A percentile compares a stretch with the other conserved stretches of the same genome.
Conservation (phyloP, 371 early-diverging fungal species). For the Zopfochytrium polystomum region DNA sequence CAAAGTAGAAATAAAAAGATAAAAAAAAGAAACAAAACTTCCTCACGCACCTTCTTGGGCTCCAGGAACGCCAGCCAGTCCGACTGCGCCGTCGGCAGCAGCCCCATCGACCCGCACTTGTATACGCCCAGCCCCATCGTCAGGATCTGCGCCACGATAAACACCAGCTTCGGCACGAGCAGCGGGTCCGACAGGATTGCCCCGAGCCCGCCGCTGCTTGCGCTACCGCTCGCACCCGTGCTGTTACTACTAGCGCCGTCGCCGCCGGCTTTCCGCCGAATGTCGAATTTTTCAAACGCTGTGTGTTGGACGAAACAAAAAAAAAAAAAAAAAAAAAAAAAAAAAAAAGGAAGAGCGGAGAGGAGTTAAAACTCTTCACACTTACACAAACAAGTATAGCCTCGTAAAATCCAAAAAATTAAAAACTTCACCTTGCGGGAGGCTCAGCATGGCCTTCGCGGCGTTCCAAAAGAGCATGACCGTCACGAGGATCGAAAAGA, state of each 20-base stretch:
- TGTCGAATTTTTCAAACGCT: conserved; percentile 27
- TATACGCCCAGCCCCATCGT: conserved; percentile 84
- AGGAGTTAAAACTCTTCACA: neutral
- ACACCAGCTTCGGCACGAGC: conserved; percentile 74
- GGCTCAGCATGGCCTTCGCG: conserved; percentile 69
- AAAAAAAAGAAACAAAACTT: too few relatives aligned
- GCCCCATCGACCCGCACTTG: conserved; percentile 88
- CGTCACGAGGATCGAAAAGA: conserved; percentile 92
- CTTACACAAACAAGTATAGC: neutral
- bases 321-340: conserved; percentile 32
- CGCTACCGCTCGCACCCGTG: conserved; percentile 14
- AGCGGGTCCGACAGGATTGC: conserved; percentile 50
- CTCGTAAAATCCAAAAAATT: conserved; percentile 5
- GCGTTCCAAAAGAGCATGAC: conserved; percentile 92
- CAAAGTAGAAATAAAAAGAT: too few relatives aligned
- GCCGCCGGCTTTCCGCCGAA: conserved; percentile 69
- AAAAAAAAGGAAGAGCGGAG: neutral
- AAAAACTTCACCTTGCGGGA: conserved; percentile 60
- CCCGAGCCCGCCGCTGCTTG: conserved; percentile 35
- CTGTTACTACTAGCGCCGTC: too few relatives aligned
- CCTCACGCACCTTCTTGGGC: conserved; percentile 56
- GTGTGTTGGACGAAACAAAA: neutral
- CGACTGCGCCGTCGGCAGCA: conserved; percentile 87
- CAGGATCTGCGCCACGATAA: conserved; percentile 71
- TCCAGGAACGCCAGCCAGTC: conserved; percentile 94